Evolutionary conservation across 306 rosid genomes (phyloP).

Genomic region (Fagus sylvatica): DNA sequence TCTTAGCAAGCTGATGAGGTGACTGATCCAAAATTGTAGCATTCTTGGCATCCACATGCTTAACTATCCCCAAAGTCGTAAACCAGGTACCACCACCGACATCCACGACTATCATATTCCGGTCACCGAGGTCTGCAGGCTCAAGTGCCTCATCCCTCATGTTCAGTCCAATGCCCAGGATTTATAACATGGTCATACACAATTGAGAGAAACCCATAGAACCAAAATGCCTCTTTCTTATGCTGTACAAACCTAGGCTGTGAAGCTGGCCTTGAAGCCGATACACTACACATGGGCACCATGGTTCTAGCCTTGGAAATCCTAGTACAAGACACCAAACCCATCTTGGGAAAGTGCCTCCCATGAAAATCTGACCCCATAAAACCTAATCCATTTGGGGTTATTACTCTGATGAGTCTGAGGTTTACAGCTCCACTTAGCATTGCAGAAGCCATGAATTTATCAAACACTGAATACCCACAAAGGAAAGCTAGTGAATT

Average conservation of each 20-base stretch:
- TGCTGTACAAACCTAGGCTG: conserved; percentile 94
- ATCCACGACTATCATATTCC: conserved; percentile 80
- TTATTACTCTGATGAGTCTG: conserved; percentile 35
- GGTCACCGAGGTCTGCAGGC: conserved; percentile 72
- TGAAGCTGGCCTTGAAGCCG: conserved; percentile 78
- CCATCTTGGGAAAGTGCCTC: conserved; percentile 38
- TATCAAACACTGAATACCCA: conserved; percentile 19
- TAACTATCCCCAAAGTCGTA: conserved; percentile 85
- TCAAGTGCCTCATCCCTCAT: conserved; percentile 97
- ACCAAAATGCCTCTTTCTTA: conserved; percentile 95
- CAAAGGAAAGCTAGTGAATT: conserved; percentile 11
- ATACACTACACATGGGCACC: conserved; percentile 57
- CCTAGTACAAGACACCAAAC: conserved; percentile 35
- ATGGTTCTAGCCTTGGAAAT: conserved; percentile 29
- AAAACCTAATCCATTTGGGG: conserved; percentile 55
- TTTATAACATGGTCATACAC: conserved; percentile 87
- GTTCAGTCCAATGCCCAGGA: conserved; percentile 96
- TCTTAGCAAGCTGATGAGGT: conserved; percentile 93
- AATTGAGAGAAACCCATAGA: conserved; percentile 84
- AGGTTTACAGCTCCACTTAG: conserved; percentile 68
- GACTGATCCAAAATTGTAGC: conserved; percentile 94
- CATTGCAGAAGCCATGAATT: conserved; percentile 65
- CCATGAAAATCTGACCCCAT: conserved; percentile 44
- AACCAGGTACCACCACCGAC: conserved; percentile 94
- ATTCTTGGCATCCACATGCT: conserved; percentile 88